Base-by-base conservation (phyloP, 2,329 filamentous ascomycete genomes). In the Plectosphaerella plurivora region DNA sequence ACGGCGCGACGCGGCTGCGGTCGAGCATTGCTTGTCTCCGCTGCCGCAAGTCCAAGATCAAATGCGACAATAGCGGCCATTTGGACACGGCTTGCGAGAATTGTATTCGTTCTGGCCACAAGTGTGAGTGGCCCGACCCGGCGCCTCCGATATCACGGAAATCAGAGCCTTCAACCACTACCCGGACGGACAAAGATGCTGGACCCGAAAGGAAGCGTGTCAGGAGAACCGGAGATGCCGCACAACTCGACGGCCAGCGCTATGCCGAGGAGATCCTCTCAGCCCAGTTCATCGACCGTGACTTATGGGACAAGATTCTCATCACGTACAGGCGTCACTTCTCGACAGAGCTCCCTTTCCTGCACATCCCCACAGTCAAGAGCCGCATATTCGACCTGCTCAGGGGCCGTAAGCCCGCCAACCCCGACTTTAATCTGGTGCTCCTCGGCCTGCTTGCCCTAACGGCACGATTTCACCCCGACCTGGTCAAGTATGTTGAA, bases 1-100 rank as follows among this genome's bases (percentile, higher is more conserved):
- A 50, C 72, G 74, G 52, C 68, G 73, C 39, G 10, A 18, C 39
- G 12, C 76, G 76, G 35, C 87, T 91, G 81, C 81, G 89, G 60
- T 91, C 88, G 46, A 89, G 86, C 63, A 90, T 93, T 64, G 89
- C 89, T 47, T 94, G 89, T 69, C 76, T 82, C 55, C 79, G 83
- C 57, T 93, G 89, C 65, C 81, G 89, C 53, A 83, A 83, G 61
- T 91, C 88, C 65, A 95, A 94, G 71, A 89, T 93, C 65, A 93
- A 93, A 70, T 95, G 90, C 72, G 84, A 90, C 68, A 94, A 94
- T 24, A 50, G 36, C 70, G 80, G 82, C 56, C 85, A 83, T 15
- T 83, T 55, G 12, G 56, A 55, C 24, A 46, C 56, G 15, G 54
- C 82, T 15, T 95, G 90, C 72, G 83, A 88, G 56, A 84, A 84